Conservation (phyloP, 441 rosid species). For the Raphanus hybrid region DNA sequence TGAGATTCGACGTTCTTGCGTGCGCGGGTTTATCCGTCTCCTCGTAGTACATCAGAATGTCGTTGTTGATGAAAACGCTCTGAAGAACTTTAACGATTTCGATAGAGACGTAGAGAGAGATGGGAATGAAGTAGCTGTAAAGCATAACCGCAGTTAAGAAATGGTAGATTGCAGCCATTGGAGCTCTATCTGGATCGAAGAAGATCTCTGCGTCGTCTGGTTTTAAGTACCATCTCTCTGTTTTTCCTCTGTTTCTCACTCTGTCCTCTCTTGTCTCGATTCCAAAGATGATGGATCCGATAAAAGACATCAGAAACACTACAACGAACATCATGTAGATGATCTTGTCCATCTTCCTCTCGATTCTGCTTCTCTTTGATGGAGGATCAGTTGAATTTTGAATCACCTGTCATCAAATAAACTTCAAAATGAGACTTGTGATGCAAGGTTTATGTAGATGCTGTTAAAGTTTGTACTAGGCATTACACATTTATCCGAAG, state of each 20-base stretch:
- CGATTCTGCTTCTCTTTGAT: slow-evolving; percentile 71
- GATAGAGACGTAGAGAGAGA: slow-evolving; percentile 73
- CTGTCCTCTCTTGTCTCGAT: slow-evolving; percentile 54
- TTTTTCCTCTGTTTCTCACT: slow-evolving; percentile 47
- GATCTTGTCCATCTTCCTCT: slow-evolving; percentile 70
- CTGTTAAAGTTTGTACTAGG: background rate
- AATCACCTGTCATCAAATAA: slow-evolving; percentile 39
- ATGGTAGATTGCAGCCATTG: slow-evolving; percentile 53
- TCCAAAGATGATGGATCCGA: slow-evolving; percentile 69
- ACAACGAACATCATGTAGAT: slow-evolving; percentile 60
- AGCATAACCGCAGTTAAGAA: slow-evolving; percentile 67
- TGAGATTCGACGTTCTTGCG: slow-evolving; percentile 78
- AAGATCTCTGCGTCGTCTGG: slow-evolving; percentile 52
- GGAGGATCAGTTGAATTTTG: slow-evolving; percentile 75
- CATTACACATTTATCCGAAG: too few relatives aligned
- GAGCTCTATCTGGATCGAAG: slow-evolving; percentile 55
- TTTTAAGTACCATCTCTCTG: slow-evolving; percentile 73
- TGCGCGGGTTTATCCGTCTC: slow-evolving; percentile 70
- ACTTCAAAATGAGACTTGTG: background rate
- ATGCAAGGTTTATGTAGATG: background rate
- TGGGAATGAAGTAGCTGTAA: slow-evolving; percentile 67
- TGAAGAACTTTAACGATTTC: slow-evolving; percentile 83
- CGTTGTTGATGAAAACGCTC: slow-evolving; percentile 73
- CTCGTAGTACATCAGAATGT: slow-evolving; percentile 70
- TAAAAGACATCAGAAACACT: slow-evolving; percentile 48